Evolutionary conservation across 768 basidiomycete genomes (phyloP).

Genomic region (Boletus reticuloceps): DNA sequence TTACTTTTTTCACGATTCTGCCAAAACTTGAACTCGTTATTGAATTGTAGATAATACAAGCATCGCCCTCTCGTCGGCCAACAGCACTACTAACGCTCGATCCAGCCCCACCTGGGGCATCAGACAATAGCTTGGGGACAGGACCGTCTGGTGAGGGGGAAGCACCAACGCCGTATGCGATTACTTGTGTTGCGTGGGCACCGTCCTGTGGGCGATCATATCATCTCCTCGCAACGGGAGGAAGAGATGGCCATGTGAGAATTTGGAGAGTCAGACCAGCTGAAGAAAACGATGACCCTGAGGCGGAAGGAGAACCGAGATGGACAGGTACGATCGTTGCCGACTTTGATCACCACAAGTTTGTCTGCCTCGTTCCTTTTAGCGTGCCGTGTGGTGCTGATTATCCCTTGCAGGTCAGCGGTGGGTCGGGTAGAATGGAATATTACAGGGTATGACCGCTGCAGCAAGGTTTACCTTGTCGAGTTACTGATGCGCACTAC

Average conservation of each 20-base stretch:
- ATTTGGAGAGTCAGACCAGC: slow-evolving; percentile 84
- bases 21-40: background rate
- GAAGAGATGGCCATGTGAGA: slow-evolving; percentile 82
- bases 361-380: background rate
- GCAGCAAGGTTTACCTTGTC: background rate
- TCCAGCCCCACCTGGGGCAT: slow-evolving; percentile 36
- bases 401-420: slow-evolving; percentile 47
- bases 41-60: slow-evolving; percentile 63
- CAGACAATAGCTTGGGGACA: slow-evolving; percentile 22
- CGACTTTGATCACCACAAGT: slow-evolving; percentile 88
- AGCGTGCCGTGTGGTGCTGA: slow-evolving; percentile 4
- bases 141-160: slow-evolving; percentile 31
- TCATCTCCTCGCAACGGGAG: slow-evolving; percentile 90
- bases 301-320: slow-evolving; percentile 39
- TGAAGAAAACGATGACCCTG: slow-evolving; percentile 42
- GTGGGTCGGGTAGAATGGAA: slow-evolving; percentile 94
- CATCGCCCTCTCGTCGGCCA: slow-evolving; percentile 67
- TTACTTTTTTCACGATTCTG: background rate
- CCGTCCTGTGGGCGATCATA: slow-evolving; percentile 92
- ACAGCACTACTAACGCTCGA: slow-evolving; percentile 55
- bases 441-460: slow-evolving; percentile 62
- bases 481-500: background rate
- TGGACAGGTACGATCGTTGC: slow-evolving; percentile 80
- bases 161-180: slow-evolving; percentile 50
- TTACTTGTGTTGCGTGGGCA: slow-evolving; percentile 90